phyloP scores from a whole-genome alignment of 805 yeast species.

The Maudiozyma barnettii region DNA sequence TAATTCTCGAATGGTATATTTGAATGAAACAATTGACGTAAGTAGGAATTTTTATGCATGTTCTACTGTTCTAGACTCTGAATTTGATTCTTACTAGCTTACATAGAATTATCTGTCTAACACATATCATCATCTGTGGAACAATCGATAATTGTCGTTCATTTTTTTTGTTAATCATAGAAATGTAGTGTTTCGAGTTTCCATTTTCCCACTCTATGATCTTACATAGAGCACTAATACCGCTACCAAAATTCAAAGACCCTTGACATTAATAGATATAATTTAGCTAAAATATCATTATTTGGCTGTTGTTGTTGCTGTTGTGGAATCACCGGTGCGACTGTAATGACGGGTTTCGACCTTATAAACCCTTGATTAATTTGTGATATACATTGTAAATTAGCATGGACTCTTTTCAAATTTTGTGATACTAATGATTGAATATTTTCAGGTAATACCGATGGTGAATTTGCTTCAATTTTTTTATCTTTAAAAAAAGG shows the following conservation, averaged over 20 bases:
- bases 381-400: slow-evolving; percentile 29
- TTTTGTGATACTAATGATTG: slow-evolving; percentile 23
- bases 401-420: slow-evolving; percentile 28
- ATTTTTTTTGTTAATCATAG: no score
- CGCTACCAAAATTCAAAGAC: slow-evolving; percentile 28
- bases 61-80: no score
- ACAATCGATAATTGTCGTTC: no score
- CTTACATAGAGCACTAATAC: no score
- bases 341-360: slow-evolving; percentile 23
- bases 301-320: slow-evolving; percentile 14
- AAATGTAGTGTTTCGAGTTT: no score
- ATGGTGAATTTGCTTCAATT: slow-evolving; percentile 4
- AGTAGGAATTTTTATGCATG: no score
- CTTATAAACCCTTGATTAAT: slow-evolving; percentile 24
- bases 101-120: no score
- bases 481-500: background rate
- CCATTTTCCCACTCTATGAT: no score
- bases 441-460: slow-evolving; percentile 17
- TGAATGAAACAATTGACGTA: no score
- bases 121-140: no score
- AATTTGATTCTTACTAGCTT: no score
- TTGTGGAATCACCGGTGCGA: slow-evolving; percentile 7
- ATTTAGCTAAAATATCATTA: slow-evolving; percentile 25
- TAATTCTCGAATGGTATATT: no score
- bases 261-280: slow-evolving; percentile 25